Percentiles rank a stretch among this genome's conserved stretches.
Conservation (phyloP, 805 yeast genomes). For the Peterozyma toletana region DNA sequence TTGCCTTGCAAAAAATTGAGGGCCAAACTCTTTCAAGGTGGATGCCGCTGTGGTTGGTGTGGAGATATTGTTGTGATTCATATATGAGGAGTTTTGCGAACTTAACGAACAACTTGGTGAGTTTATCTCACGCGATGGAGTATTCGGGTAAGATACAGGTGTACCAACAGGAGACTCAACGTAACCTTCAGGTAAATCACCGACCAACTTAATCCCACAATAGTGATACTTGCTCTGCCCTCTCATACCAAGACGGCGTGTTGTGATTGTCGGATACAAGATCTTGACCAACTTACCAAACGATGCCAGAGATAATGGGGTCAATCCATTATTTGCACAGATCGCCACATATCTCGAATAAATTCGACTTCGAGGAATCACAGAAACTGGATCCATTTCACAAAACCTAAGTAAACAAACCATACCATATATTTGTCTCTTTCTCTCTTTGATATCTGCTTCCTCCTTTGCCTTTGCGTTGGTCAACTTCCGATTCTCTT, state of each 20-base stretch:
- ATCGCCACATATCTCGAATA: constrained; percentile 57
- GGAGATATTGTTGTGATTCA: constrained; percentile 2
- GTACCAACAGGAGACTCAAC: constrained; percentile 10
- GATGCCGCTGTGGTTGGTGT: constrained; percentile 1
- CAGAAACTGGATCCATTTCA: constrained; percentile 38
- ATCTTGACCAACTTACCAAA: constrained; percentile 69
- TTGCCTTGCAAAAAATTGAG: constrained; percentile 8
- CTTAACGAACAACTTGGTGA: constrained; percentile 8
- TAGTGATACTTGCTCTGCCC: constrained; percentile 83
- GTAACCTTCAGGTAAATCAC: constrained; percentile 19
- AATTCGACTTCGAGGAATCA: constrained; percentile 59
- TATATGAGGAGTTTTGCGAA: constrained; percentile 7
- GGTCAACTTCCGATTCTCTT: constrained; percentile 3
- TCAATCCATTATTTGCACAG: constrained; percentile 44
- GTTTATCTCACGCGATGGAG: constrained; percentile 2
- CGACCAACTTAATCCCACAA: constrained; percentile 56
- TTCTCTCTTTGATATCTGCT: constrained; percentile 35
- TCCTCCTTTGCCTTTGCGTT: constrained; percentile 9
- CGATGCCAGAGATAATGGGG: constrained; percentile 69
- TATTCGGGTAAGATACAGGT: constrained; percentile 4
- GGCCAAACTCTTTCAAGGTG: constrained; percentile 10
- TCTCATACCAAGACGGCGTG: constrained; percentile 75
- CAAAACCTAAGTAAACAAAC: constrained; percentile 71
- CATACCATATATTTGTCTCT: constrained; percentile 75
- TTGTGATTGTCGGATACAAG: constrained; percentile 58